phyloP scores from a whole-genome alignment of 2,329 filamentous ascomycete species.

The Alternaria hordeiaustralica region DNA sequence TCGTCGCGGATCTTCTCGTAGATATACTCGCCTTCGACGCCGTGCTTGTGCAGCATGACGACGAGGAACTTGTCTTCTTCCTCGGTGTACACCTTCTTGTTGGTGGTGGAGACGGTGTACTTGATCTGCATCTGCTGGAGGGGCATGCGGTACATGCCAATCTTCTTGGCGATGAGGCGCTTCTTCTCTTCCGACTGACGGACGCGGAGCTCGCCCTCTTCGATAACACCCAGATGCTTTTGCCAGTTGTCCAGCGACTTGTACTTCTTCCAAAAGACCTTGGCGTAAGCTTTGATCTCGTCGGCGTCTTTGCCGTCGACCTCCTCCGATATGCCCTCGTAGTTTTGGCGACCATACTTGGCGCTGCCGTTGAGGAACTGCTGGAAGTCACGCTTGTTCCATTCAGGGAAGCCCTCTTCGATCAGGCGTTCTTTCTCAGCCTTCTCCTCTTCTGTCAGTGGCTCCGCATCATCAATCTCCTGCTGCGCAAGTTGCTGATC shows the following conservation, averaged over 20 bases:
- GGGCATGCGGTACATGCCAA: slow-evolving; percentile 94
- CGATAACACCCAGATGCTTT: slow-evolving; percentile 88
- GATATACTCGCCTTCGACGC: slow-evolving; percentile 87
- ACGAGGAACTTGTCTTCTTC: slow-evolving; percentile 96
- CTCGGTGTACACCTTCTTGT: slow-evolving; percentile 99
- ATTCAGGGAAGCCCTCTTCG: slow-evolving; percentile 85
- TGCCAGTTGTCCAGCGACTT: slow-evolving; percentile 86
- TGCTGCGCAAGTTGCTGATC: slow-evolving; percentile 87
- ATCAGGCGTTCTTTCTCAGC: slow-evolving; percentile 84
- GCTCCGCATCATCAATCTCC: slow-evolving; percentile 89
- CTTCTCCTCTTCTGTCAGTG: slow-evolving; percentile 87
- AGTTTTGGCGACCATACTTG: slow-evolving; percentile 87
- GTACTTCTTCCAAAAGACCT: slow-evolving; percentile 96
- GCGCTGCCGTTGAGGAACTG: slow-evolving; percentile 96
- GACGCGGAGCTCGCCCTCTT: slow-evolving; percentile 89
- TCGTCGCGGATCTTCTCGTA: slow-evolving; percentile 97
- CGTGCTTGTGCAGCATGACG: slow-evolving; percentile 89
- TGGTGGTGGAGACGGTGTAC: slow-evolving; percentile 97
- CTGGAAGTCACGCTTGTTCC: slow-evolving; percentile 98
- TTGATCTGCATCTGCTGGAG: slow-evolving; percentile 98
- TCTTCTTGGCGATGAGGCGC: slow-evolving; percentile 92
- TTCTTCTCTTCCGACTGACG: slow-evolving; percentile 90
- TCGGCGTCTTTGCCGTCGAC: slow-evolving; percentile 86
- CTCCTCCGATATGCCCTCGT: slow-evolving; percentile 82
- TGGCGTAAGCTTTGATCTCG: slow-evolving; percentile 89